Evolutionary conservation across 306 rosid species (phyloP), one percentile per base, ranked within the genome.

Genomic region (Spatholobus suberectus): DNA sequence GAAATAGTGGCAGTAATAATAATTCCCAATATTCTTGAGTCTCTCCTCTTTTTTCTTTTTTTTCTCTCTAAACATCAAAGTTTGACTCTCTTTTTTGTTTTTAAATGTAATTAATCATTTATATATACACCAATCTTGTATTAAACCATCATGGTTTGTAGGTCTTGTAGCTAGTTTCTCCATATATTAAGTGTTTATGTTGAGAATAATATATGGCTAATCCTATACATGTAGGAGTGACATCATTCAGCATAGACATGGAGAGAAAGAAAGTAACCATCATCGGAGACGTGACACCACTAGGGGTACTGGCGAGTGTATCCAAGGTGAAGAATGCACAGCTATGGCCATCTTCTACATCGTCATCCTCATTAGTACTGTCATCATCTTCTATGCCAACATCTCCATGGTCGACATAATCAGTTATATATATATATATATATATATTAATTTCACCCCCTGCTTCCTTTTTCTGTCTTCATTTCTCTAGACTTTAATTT

Each of bases 271-370:
- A 90, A 86, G 99, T 96, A 78, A 96, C 91, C 3, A 90, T 96
- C 6, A 78, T 83, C 0, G 99, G 99, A 70, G 87, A 90, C 17
- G 92, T 96, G 83, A 94, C 88, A 0, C 97, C 98, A 32, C 82
- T 88, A 40, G 91, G 82, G 15, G 98, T 89, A 47, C 80, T 96
- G 9, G 89, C 87, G 12, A 96, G 97, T 77, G 90, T 96, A 7
- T 92, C 97, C 14, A 90, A 92, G 88, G 99, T 96, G 73, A 96
- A 94, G 88, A 88, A 77, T 20, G 97, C 99, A 14, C 94, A 96
- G 69, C 89, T 94, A 6, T 96, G 98, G 99, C 82, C 91, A 14
- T 86, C 90, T 70, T 82, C 92, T 35, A 55, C 85, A 37, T 41
- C 87, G 2, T 62, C 91, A 37, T 57, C 87, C 5, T 72, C 92